A percentile compares a stretch with the other conserved stretches of the same genome.
Evolutionary conservation across 495 filamentous ascomycete genomes (phyloP).

Genomic region (Neurospora sp.): DNA sequence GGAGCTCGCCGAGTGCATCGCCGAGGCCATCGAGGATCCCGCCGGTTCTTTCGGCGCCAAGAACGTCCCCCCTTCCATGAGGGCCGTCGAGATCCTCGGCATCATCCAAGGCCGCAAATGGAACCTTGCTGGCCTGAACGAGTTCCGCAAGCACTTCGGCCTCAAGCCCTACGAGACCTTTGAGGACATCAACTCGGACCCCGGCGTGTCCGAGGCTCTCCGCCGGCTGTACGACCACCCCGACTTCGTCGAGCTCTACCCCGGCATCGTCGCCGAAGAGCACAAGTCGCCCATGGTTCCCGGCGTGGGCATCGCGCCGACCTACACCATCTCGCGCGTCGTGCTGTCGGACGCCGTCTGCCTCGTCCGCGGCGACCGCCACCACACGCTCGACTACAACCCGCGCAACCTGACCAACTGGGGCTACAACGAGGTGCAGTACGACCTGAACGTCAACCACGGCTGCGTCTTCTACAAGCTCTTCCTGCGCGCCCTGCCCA

Average conservation of each 20-base stretch:
- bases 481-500: slow-evolving; percentile 67
- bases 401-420: slow-evolving; percentile 73
- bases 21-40: slow-evolving; percentile 52
- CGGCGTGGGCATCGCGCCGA: slow-evolving; percentile 71
- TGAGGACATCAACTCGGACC: slow-evolving; percentile 75
- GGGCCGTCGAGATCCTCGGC: slow-evolving; percentile 70
- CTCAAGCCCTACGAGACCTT: slow-evolving; percentile 67
- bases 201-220: slow-evolving; percentile 59
- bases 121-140: slow-evolving; percentile 77
- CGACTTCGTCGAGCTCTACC: slow-evolving; percentile 64
- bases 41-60: slow-evolving; percentile 59
- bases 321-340: slow-evolving; percentile 72
- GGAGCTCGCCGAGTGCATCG: slow-evolving; percentile 57
- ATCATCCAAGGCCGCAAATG: slow-evolving; percentile 77
- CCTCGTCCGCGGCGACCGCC: slow-evolving; percentile 77
- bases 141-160: slow-evolving; percentile 75
- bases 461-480: slow-evolving; percentile 84
- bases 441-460: slow-evolving; percentile 54
- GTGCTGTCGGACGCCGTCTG: slow-evolving; percentile 80
- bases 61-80: slow-evolving; percentile 63
- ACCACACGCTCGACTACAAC: slow-evolving; percentile 69
- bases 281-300: slow-evolving; percentile 63
- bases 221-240: slow-evolving; percentile 69
- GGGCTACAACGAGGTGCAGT: slow-evolving; percentile 45
- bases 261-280: slow-evolving; percentile 73